Conservation (phyloP, 305 asterid species). For the Salvia sclarea region DNA sequence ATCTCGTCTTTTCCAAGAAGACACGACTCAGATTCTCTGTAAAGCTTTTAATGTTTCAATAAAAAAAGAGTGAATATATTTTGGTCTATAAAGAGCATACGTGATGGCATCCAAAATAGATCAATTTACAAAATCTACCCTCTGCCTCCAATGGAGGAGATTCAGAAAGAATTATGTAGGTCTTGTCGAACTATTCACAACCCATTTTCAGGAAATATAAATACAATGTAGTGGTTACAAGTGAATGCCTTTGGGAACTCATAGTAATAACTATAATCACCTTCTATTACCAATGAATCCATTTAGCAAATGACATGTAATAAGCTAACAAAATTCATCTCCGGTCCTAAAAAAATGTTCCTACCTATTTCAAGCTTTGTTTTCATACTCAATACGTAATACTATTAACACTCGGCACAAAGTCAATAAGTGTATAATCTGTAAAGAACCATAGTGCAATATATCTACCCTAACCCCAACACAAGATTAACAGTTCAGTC, state of each 20-base stretch:
- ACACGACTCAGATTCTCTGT: neutral
- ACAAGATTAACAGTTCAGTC: neutral
- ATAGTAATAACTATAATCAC: neutral
- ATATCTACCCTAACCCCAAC: neutral
- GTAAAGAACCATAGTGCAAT: neutral
- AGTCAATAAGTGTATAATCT: neutral
- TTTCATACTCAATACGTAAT: too few relatives aligned
- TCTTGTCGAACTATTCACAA: neutral
- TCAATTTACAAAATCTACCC: neutral
- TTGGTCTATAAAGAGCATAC: neutral
- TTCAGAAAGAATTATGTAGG: neutral
- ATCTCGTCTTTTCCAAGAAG: neutral
- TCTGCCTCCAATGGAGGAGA: neutral
- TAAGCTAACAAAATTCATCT: neutral
- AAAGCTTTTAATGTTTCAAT: too few relatives aligned
- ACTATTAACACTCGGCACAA: slow-evolving; percentile 17
- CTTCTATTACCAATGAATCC: slow-evolving; percentile 2
- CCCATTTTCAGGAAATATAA: neutral
- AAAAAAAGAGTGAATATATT: neutral
- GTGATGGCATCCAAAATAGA: neutral
- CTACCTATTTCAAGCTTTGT: slow-evolving; percentile 6
- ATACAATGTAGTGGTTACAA: neutral
- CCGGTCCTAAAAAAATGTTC: neutral
- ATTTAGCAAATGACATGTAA: neutral
- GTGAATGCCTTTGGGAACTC: neutral